Percentiles rank a stretch among this genome's conserved stretches.
Evolutionary conservation across 768 basidiomycete genomes (phyloP).

Genomic region (Basidioascus undulatus): DNA sequence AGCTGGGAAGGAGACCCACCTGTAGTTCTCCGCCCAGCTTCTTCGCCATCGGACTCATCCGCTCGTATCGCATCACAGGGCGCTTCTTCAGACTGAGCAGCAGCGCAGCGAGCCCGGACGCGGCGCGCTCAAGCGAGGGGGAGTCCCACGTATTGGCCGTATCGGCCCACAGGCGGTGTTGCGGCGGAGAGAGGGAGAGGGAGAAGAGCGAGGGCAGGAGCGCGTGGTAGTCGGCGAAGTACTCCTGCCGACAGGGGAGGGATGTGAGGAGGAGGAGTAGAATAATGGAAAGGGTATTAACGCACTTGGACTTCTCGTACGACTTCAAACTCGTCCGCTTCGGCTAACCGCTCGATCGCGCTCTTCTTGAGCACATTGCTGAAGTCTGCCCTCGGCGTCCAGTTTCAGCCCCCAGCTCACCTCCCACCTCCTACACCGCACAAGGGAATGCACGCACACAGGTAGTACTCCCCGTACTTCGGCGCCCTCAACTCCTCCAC

Average conservation of each 20-base stretch:
- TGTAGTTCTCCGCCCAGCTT: conserved; percentile 69
- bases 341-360: conserved; percentile 74
- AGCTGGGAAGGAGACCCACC: conserved; percentile 22
- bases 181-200: conserved; percentile 45
- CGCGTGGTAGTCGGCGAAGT: conserved; percentile 88
- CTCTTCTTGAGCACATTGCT: conserved; percentile 78
- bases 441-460: conserved; percentile 59
- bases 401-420: background rate
- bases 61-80: conserved; percentile 79
- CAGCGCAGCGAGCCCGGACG: conserved; percentile 57
- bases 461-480: conserved; percentile 91
- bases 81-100: conserved; percentile 89
- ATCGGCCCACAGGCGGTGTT: conserved; percentile 36
- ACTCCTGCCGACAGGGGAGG: conserved; percentile 34
- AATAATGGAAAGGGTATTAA: background rate
- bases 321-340: conserved; percentile 86
- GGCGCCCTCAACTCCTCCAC: conserved; percentile 67
- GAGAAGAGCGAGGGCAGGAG: conserved; percentile 70
- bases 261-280: background rate
- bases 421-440: background rate
- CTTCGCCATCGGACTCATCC: conserved; percentile 75
- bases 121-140: conserved; percentile 24
- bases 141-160: conserved; percentile 46
- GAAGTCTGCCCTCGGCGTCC: conserved; percentile 37
- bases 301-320: conserved; percentile 87